Conservation (phyloP, 257 asterid species). For the Rubia yunnanensis region DNA sequence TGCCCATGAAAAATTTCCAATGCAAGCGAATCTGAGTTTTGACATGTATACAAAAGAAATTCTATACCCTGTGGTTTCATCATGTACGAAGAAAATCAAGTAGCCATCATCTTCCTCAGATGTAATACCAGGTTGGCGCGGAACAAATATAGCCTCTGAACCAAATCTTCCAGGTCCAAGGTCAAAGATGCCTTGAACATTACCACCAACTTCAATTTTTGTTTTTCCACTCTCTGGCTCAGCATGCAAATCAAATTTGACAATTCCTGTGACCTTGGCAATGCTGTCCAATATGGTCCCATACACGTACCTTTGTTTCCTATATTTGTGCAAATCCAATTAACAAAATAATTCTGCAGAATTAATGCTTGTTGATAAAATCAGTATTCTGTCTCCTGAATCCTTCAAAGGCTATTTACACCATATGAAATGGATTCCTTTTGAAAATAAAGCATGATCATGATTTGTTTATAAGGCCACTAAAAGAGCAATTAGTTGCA, state of each 20-base stretch:
- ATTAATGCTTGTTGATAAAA: neutral
- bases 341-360: neutral
- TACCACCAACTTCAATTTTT: constrained; percentile 90
- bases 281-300: constrained; percentile 71
- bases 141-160: constrained; percentile 90
- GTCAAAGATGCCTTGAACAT: constrained; percentile 73
- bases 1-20: neutral
- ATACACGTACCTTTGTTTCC: constrained; percentile 86
- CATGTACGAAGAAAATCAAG: constrained; percentile 83
- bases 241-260: constrained; percentile 85
- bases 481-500: neutral
- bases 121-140: constrained; percentile 51
- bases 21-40: neutral
- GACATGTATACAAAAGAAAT: constrained; percentile 6
- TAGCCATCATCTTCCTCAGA: constrained; percentile 97
- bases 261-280: constrained; percentile 80
- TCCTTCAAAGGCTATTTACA: neutral
- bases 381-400: neutral
- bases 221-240: constrained; percentile 70
- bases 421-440: neutral
- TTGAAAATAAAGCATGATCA: neutral
- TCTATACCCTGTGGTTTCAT: constrained; percentile 80
- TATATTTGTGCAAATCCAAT: constrained; percentile 23
- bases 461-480: neutral
- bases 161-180: constrained; percentile 88